Base-by-base conservation (phyloP, 2,329 filamentous ascomycete genomes). In the Fusarium chaquense region DNA sequence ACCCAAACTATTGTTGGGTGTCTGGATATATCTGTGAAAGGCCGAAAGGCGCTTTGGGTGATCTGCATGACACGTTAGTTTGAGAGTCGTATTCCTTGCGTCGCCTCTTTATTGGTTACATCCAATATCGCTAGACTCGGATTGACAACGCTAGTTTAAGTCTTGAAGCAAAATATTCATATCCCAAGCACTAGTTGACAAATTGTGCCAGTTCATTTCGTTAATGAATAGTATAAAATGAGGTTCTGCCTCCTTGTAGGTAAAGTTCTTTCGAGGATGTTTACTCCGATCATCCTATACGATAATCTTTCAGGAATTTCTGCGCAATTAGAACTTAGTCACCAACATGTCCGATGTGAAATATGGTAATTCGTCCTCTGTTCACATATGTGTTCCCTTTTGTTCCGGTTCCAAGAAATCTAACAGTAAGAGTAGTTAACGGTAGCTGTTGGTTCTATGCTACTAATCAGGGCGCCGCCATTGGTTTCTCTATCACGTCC, bases 401-500 rank as follows among this genome's bases (percentile, higher is more conserved):
- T 20, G 5, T 11, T 33, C 18, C 11, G 33, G 7, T 3, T 33
- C 9, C 7, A 18, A 16, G n/a, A 28, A 13, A 40, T 40, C 45
- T 59, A 24, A 64, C 58, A 53, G 41, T 30, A 6, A 22, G 36
- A 7, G 30, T 57, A 83, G 81, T 84, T 36, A 71, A 78, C 2
- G 80, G 78, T 1, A 85, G 81, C 61, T 78, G 81, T 36, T 86
- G 79, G 78, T 81, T 84, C 71, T 85, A 83, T 61, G 81, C 80
- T 11, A 82, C 83, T 0, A 84, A 84, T 59, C 83, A 83, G 68
- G 82, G 80, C 2, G 84, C 83, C 0, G 79, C 83, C 4, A 76
- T 85, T 33, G 84, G 85, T 76, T 85, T 85, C 63, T 75, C 80
- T 11, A 47, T 82, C 6, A 79, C 78, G 5, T 85, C 83, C 68